Percentiles rank a stretch among this genome's conserved stretches.
phyloP scores from a whole-genome alignment of 2,329 filamentous ascomycete genomes.

The Exophiala lecanii-corni region DNA sequence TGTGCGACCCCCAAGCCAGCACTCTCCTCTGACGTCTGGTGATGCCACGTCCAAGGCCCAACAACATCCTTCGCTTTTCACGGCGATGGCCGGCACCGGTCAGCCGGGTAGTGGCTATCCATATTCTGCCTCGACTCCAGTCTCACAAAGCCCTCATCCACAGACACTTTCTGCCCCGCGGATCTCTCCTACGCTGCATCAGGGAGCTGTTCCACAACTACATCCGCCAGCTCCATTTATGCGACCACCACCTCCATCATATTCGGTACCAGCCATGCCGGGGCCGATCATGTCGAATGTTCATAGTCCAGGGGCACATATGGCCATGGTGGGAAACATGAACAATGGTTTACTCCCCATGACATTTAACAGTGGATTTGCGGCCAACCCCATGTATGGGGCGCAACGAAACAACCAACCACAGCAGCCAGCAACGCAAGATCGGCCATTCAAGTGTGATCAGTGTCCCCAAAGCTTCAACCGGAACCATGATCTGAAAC shows the following conservation, averaged over 20 bases:
- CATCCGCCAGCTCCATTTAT: constrained; percentile 29
- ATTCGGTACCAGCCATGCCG: constrained; percentile 58
- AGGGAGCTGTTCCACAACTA: constrained; percentile 24
- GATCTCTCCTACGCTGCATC: constrained; percentile 54
- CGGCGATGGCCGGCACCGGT: constrained; percentile 42
- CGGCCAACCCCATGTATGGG: constrained; percentile 57
- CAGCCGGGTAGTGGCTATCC: constrained; percentile 47
- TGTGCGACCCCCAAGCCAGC: constrained; percentile 20
- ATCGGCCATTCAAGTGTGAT: constrained; percentile 92
- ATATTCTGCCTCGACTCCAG: constrained; percentile 49
- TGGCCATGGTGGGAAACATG: constrained; percentile 63
- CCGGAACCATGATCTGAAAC: constrained; percentile 90
- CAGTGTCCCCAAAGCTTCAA: constrained; percentile 92
- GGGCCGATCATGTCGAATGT: constrained; percentile 74
- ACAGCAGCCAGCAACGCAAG: constrained; percentile 55
- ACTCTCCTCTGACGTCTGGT: constrained; percentile 20
- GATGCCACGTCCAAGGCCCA: constrained; percentile 27
- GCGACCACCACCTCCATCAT: constrained; percentile 45
- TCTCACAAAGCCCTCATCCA: constrained; percentile 43
- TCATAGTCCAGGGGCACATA: constrained; percentile 65
- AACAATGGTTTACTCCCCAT: constrained; percentile 51
- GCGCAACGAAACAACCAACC: constrained; percentile 49
- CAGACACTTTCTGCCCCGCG: constrained; percentile 35
- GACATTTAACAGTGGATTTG: constrained; percentile 58
- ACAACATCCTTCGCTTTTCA: not conserved